Evolutionary conservation across 148 eudicot genomes (phyloP), one percentile per base, ranked within the genome.

Genomic region (Amaranthus hypochondriacus): DNA sequence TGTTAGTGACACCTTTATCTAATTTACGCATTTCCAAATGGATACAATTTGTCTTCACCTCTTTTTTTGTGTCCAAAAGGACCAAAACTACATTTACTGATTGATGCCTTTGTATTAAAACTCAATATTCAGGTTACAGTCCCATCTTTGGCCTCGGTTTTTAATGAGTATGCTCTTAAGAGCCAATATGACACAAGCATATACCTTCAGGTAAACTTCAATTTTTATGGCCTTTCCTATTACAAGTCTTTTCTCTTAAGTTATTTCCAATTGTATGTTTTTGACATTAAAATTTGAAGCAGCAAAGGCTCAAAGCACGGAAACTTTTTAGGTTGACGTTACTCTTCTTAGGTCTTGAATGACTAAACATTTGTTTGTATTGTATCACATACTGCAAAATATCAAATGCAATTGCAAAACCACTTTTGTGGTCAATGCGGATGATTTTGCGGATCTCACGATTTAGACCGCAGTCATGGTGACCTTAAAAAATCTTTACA

Each of bases 151-250:
- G 97, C 99, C 44, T 95, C 97, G 4, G 99, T 92, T 56, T 95
- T 75, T 77, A 92, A 89, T 77, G 97, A 95, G 79, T 92, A 92
- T 80, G 97, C 99, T 80, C 72, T 92, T 75, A 95, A 95, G 87
- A 92, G 96, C 87, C 97, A 95, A 81, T 90, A 84, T 79, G 96
- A 90, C 56, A 95, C 97, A 13, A 87, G 89, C 90, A 90, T 92
- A 72, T 95, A 92, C 83, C 97, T 89, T 82, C 96, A 87, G 87
- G 97, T 90, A 74, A 84, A 52, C 6, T 70, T 80, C 48, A 4
- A 14, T 55, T 43, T 21, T 15, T 47, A 9, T 53, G 28, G 51
- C 21, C 18, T 74, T 66, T 42, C 43, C 28, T 9, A 5, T 11
- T 11, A 3, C 15, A 18, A 49, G 21, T 70, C 4, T 48, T n/a